Conservation (phyloP, 2,329 filamentous ascomycete genomes). For the Penicillium sp. region DNA sequence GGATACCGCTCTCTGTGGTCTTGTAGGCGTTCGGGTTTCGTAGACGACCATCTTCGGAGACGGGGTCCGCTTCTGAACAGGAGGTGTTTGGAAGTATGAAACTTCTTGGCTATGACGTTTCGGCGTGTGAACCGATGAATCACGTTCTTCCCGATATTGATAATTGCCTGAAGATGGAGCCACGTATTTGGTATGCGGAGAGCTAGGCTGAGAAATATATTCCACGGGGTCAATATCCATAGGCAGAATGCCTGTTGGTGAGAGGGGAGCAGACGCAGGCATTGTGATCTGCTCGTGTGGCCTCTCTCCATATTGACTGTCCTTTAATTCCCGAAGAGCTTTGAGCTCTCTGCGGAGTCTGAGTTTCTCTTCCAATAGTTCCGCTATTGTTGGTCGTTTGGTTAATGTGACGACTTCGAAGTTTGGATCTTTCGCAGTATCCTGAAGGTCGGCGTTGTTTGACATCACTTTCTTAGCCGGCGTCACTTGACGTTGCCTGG, state of each 20-base stretch:
- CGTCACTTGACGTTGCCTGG: not conserved
- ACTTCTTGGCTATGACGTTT: not conserved
- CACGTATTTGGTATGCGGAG: not conserved
- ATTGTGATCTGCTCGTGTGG: not conserved
- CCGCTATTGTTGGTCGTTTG: slow-evolving; percentile 22
- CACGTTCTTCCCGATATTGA: slow-evolving; percentile 1
- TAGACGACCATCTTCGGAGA: not conserved
- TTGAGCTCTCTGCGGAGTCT: slow-evolving; percentile 24
- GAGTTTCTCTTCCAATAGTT: slow-evolving; percentile 33
- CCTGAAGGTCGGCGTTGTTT: not conserved
- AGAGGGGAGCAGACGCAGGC: not conserved
- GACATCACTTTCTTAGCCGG: not conserved
- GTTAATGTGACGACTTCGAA: not conserved
- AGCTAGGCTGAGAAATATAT: slow-evolving; percentile 7
- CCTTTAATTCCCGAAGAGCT: not conserved
- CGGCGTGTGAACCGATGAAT: not conserved
- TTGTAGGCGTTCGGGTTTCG: not conserved
- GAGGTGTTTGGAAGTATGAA: not conserved
- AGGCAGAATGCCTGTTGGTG: not conserved
- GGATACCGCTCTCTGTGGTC: slow-evolving; percentile 10
- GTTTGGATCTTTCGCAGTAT: not conserved
- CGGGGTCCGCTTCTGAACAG: not conserved
- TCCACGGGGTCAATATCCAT: not conserved
- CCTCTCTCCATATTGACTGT: not conserved
- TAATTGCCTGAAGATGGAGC: not conserved